phyloP scores from a whole-genome alignment of 1,284 basidiomycete genomes.

The Boletellus deceptivus region DNA sequence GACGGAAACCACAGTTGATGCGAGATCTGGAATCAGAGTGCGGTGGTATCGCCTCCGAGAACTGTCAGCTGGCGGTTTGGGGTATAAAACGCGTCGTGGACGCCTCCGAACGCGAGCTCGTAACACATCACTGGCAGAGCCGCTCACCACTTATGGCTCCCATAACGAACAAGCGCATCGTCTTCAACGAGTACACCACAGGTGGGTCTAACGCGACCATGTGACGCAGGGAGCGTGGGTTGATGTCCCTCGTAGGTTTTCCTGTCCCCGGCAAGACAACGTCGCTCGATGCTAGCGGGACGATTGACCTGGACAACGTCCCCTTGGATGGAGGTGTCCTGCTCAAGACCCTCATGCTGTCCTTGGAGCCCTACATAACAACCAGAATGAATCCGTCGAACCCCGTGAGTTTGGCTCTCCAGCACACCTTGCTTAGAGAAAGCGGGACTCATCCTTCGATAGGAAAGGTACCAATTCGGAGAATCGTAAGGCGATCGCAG shows the following conservation, averaged over 20 bases:
- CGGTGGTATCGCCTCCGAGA: too few relatives aligned
- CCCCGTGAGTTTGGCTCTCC: neutral
- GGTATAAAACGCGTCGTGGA: too few relatives aligned
- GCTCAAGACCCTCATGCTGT: slow-evolving; percentile 3
- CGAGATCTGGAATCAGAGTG: too few relatives aligned
- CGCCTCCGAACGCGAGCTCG: too few relatives aligned
- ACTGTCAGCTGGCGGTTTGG: too few relatives aligned
- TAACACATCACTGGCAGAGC: too few relatives aligned
- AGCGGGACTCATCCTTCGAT: too few relatives aligned
- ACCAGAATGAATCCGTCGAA: neutral
- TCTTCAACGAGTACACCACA: neutral
- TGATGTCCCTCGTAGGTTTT: neutral
- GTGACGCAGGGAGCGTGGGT: neutral
- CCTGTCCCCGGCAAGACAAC: slow-evolving; percentile 1
- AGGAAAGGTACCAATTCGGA: slow-evolving; percentile 1
- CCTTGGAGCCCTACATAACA: neutral
- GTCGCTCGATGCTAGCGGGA: neutral
- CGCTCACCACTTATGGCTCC: neutral
- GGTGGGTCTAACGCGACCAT: neutral
- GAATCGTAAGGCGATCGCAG: neutral
- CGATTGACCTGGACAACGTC: slow-evolving; percentile 5
- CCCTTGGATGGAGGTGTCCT: slow-evolving; percentile 2
- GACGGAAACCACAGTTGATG: too few relatives aligned
- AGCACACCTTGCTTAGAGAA: too few relatives aligned
- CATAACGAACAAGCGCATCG: neutral